Base-by-base conservation (phyloP, 2,329 filamentous ascomycete species). In the Colletotrichum lini region DNA sequence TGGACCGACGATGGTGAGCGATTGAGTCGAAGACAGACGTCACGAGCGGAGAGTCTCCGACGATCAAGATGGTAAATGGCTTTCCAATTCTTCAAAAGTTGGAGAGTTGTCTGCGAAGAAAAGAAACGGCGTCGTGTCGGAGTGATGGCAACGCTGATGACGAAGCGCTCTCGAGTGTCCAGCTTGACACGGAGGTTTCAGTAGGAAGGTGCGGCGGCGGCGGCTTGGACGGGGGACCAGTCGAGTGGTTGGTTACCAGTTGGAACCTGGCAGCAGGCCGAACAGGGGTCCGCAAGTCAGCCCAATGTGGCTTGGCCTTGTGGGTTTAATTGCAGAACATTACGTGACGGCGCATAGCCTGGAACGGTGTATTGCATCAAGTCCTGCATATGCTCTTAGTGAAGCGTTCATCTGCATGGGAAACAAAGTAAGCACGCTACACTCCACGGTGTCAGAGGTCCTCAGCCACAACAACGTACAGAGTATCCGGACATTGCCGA, bases 141-240 rank as follows among this genome's bases (percentile, higher is more conserved):
- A 49, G 53, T 60, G 59, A 68, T 62, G 69, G 65, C 63, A 60
- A 67, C 65, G 52, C 52, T 69, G 73, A 73, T 74, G 73, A 74
- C 72, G 73, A 74, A 70, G 73, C 73, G 71, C 73, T 70, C 73
- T 42, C 63, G 49, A 72, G 70, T 73, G 73, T 67, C 67, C 67
- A 73, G 72, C 72, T 74, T 73, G 72, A 72, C 65, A 72, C 70
- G 70, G 60, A 65, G 70, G 70, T 72, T 70, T 72, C 69, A 72
- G 70, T 53, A 66, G 60, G 70, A 72, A 70, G 57, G 66, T 70
- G 60, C 66, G 67, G 66, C 66, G 67, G 66, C 66, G 49, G 65
- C 70, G 66, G 60, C 56, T 72, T 70, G 70, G 44, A 72, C 54
- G 66, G 65, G 70, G 58, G 47, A 47, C 45, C 54, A 65, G 57